Evolutionary conservation across 257 asterid genomes (phyloP).

Genomic region (Echium plantagineum): DNA sequence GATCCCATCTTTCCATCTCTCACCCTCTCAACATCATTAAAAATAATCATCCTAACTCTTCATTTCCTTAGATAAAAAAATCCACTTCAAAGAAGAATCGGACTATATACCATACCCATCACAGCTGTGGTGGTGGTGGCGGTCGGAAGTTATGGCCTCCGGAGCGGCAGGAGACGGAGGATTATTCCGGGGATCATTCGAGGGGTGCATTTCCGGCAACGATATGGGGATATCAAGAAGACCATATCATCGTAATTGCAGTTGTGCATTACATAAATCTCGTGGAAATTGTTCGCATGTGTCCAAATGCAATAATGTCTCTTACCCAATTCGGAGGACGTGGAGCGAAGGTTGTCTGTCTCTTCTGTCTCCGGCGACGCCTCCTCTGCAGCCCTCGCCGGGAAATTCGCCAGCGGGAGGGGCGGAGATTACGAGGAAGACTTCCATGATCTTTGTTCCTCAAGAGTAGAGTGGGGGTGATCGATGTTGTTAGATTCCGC

Average conservation of each 20-base stretch:
- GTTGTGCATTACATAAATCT: constrained; percentile 56
- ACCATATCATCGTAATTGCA: constrained; percentile 63
- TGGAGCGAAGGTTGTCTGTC: constrained; percentile 58
- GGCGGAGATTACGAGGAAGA: constrained; percentile 25
- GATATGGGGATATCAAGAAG: constrained; percentile 45
- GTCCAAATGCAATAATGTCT: constrained; percentile 21
- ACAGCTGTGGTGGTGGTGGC: background rate
- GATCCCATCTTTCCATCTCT: too few species aligned
- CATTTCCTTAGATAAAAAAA: too few species aligned
- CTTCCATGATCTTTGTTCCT: constrained; percentile 21
- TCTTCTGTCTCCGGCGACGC: constrained; percentile 16
- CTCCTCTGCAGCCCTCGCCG: constrained; percentile 32
- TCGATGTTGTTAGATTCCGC: background rate
- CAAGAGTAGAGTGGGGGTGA: constrained; percentile 1
- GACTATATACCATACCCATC: too few species aligned
- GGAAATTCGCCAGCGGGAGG: constrained; percentile 16
- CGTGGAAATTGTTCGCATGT: constrained; percentile 34
- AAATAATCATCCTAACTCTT: too few species aligned
- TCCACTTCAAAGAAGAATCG: too few species aligned
- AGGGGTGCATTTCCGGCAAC: constrained; percentile 45
- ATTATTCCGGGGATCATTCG: constrained; percentile 31
- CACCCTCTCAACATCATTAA: background rate
- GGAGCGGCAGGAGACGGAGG: constrained; percentile 66
- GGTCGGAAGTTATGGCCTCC: constrained; percentile 26
- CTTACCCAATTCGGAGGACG: constrained; percentile 42